These are phyloP conservation scores for Theileria orientalis DNA, from an alignment of 169 alveolate genomes.

Conservation along the genomic window DNA sequence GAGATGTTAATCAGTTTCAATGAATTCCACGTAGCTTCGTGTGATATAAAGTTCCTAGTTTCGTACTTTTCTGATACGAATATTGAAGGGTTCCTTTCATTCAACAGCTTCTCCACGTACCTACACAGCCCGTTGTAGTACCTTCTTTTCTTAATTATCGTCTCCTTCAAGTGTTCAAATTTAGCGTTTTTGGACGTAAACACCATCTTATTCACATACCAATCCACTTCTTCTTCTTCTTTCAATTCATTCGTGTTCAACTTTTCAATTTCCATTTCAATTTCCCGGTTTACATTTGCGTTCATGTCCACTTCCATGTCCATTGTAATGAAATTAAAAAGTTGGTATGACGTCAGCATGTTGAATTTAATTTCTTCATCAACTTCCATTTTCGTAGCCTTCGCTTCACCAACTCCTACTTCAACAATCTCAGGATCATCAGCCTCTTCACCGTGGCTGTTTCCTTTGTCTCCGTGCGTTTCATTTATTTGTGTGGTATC, in stretches of 20 bases:
- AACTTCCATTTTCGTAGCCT: not conserved
- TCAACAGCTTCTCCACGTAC: slow-evolving; percentile 1
- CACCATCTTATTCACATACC: slow-evolving; percentile 41
- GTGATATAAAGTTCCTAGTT: not conserved
- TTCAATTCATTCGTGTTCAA: too few species aligned
- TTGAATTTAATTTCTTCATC: too few species aligned
- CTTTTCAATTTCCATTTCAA: not conserved
- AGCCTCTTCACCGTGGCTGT: too few species aligned
- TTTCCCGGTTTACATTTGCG: too few species aligned
- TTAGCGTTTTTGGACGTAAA: slow-evolving; percentile 36
- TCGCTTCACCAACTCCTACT: too few species aligned
- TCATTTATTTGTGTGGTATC: not conserved
- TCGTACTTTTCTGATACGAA: not conserved
- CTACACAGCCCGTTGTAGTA: slow-evolving; percentile 4
- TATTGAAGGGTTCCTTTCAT: not conserved
- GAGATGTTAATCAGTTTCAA: slow-evolving; percentile 11
- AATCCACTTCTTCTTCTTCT: slow-evolving; percentile 6
- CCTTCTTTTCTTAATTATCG: slow-evolving; percentile 31
- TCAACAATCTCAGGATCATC: too few species aligned
- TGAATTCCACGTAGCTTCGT: slow-evolving; percentile 20
- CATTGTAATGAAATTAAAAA: slow-evolving; percentile 38
- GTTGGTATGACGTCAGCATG: slow-evolving; percentile 36
- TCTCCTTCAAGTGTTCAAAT: slow-evolving; percentile 18
- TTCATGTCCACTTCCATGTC: slow-evolving; percentile 3
- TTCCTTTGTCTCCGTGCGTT: too few species aligned